These are phyloP conservation scores for Penicillium chermesinum DNA, from an alignment of 495 filamentous ascomycete genomes.

Conservation along the genomic window DNA sequence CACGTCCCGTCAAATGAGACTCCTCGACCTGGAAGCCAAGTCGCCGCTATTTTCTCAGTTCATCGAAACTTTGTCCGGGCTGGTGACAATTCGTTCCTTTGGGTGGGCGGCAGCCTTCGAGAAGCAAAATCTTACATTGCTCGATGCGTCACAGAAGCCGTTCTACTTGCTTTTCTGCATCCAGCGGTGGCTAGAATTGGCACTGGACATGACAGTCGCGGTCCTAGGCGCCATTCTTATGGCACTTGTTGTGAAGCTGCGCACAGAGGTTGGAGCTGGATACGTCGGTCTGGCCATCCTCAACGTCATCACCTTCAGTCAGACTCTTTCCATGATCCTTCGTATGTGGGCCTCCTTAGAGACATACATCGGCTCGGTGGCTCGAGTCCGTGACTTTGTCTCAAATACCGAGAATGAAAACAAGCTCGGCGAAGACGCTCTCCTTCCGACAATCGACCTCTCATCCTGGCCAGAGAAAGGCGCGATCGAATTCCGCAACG, in stretches of 20 bases:
- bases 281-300: conserved; percentile 19
- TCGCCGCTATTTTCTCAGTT: conserved; percentile 48
- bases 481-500: conserved; percentile 3
- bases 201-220: conserved; percentile 38
- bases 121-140: conserved; percentile 14
- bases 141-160: conserved; percentile 38
- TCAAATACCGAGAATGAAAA: conserved; percentile 5
- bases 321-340: background rate
- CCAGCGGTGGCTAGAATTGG: conserved; percentile 39
- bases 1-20: conserved; percentile 57
- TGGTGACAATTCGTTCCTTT: conserved; percentile 48
- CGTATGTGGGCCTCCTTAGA: conserved; percentile 14
- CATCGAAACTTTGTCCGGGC: conserved; percentile 38
- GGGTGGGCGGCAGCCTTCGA: conserved; percentile 30
- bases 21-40: conserved; percentile 54
- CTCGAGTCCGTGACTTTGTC: conserved; percentile 14
- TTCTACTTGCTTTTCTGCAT: conserved; percentile 42
- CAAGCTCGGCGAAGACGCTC: background rate
- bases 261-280: conserved; percentile 32
- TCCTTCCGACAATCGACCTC: background rate
- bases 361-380: conserved; percentile 20
- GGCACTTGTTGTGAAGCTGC: background rate
- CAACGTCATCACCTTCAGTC: conserved; percentile 17
- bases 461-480: conserved; percentile 4
- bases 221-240: conserved; percentile 2